Percentiles rank a stretch among this genome's conserved stretches.
phyloP scores from a whole-genome alignment of 805 yeast genomes.

The Nakazawaea wyomingensis region DNA sequence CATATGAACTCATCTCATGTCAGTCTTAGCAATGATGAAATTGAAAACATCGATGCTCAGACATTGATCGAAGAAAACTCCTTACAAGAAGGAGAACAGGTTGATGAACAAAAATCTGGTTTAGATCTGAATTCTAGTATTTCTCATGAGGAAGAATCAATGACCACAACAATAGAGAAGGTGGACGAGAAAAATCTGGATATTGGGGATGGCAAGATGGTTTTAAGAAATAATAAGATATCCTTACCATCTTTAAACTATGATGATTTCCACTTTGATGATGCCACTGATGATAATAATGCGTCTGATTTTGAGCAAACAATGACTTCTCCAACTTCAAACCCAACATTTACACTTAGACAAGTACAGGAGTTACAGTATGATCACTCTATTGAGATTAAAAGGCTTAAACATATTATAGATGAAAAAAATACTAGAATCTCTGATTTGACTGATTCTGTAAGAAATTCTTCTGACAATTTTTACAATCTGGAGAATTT shows the following conservation, averaged over 20 bases:
- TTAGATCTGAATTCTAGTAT: not conserved
- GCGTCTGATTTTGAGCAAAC: too few species aligned
- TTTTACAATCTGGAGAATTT: conserved; percentile 6
- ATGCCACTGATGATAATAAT: conserved; percentile 3
- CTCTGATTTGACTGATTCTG: conserved; percentile 7
- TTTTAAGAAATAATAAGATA: too few species aligned
- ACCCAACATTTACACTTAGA: conserved; percentile 14
- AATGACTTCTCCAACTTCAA: conserved; percentile 1
- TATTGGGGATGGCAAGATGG: too few species aligned
- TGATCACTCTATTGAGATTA: conserved; percentile 14
- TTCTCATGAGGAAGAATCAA: too few species aligned
- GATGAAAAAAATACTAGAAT: conserved; percentile 13
- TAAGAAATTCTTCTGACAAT: conserved; percentile 8
- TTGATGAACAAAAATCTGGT: not conserved
- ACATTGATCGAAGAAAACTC: conserved; percentile 8
- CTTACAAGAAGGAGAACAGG: conserved; percentile 1
- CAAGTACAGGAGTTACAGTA: conserved; percentile 20
- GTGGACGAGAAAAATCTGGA: too few species aligned
- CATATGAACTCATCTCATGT: conserved; percentile 11
- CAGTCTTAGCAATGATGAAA: conserved; percentile 13
- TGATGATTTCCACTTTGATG: not conserved
- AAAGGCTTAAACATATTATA: conserved; percentile 12
- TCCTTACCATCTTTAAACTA: too few species aligned
- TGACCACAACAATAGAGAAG: too few species aligned
- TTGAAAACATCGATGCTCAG: conserved; percentile 2